Evolutionary conservation across 2,329 filamentous ascomycete species (phyloP).

Genomic region (Pseudocercospora vitis): DNA sequence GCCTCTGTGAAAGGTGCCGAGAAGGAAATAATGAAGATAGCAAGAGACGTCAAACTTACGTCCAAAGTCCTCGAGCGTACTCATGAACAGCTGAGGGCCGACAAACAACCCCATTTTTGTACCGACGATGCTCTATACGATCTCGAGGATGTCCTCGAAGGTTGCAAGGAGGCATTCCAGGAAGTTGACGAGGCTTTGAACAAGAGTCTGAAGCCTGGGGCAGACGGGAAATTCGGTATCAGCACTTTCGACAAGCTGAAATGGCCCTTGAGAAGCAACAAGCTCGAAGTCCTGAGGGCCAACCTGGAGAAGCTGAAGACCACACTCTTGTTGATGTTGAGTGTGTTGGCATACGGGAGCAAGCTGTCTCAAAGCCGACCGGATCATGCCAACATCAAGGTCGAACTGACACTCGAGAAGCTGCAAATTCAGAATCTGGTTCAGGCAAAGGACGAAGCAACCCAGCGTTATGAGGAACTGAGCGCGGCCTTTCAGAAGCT

Average conservation of each 20-base stretch:
- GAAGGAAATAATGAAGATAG: slow-evolving; percentile 20
- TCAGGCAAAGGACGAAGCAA: slow-evolving; percentile 21
- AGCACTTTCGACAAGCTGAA: slow-evolving; percentile 9
- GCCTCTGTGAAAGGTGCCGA: slow-evolving; percentile 19
- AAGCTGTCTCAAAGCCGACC: slow-evolving; percentile 3
- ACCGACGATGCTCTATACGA: slow-evolving; percentile 15
- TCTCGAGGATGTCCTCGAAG: slow-evolving; percentile 14
- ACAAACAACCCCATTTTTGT: slow-evolving; percentile 2
- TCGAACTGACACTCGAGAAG: slow-evolving; percentile 13
- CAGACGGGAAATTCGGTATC: background rate
- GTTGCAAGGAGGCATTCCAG: slow-evolving; percentile 23
- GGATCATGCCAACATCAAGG: background rate
- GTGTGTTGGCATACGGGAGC: slow-evolving; percentile 17
- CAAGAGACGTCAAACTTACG: slow-evolving; percentile 21
- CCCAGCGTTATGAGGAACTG: slow-evolving; percentile 16
- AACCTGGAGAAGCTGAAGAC: slow-evolving; percentile 25
- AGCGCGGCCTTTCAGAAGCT: slow-evolving; percentile 8
- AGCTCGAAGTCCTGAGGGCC: slow-evolving; percentile 19
- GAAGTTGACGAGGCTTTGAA: slow-evolving; percentile 18
- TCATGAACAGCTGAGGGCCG: slow-evolving; percentile 12
- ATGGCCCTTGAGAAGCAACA: slow-evolving; percentile 18
- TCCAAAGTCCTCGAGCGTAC: slow-evolving; percentile 13
- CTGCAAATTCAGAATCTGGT: slow-evolving; percentile 20
- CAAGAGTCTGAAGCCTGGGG: background rate
- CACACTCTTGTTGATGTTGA: slow-evolving; percentile 24